phyloP scores from a whole-genome alignment of 2,329 filamentous ascomycete genomes.

The Diaporthe australafricana region DNA sequence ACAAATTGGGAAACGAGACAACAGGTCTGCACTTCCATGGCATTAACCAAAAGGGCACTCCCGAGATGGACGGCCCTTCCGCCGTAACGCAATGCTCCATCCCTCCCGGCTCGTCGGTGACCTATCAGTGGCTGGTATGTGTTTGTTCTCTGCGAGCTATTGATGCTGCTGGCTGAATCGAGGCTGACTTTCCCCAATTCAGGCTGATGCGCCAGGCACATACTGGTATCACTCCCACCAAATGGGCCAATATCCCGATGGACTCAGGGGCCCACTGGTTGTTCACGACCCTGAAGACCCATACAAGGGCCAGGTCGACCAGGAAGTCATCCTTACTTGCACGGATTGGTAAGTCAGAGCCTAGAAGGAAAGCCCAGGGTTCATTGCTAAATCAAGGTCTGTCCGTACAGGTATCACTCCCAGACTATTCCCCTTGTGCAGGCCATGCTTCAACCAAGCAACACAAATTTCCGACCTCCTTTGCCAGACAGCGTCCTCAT shows the following conservation, averaged over 20 bases:
- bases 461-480: constrained; percentile 54
- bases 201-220: constrained; percentile 56
- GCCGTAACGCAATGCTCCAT: constrained; percentile 67
- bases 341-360: constrained; percentile 50
- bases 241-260: constrained; percentile 74
- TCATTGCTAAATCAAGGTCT: neutral
- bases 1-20: constrained; percentile 64
- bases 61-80: constrained; percentile 69
- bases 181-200: constrained; percentile 23
- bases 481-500: constrained; percentile 54
- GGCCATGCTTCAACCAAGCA: constrained; percentile 54
- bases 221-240: constrained; percentile 73
- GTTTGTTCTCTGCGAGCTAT: constrained; percentile 16
- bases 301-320: constrained; percentile 60
- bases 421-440: constrained; percentile 52
- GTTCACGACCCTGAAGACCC: constrained; percentile 66
- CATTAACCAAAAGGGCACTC: constrained; percentile 63
- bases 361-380: neutral
- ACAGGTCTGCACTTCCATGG: constrained; percentile 70
- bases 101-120: constrained; percentile 62
- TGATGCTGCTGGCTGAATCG: neutral
- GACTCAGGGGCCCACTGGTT: constrained; percentile 67
- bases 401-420: constrained; percentile 53
- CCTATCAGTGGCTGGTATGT: constrained; percentile 62
- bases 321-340: constrained; percentile 61